phyloP scores from a whole-genome alignment of 257 asterid species.

The Solanum gandarillasii region DNA sequence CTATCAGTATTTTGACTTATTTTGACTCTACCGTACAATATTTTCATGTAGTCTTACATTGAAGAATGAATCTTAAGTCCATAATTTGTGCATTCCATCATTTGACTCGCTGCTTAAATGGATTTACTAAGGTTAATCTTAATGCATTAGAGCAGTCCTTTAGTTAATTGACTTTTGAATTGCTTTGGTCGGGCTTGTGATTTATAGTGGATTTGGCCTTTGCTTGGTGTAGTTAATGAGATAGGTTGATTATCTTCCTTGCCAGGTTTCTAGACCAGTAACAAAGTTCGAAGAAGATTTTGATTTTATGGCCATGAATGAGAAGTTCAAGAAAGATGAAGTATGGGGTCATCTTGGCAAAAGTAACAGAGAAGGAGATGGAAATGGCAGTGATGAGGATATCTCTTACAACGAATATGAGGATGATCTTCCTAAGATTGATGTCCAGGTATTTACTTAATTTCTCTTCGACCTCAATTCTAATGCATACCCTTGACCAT shows the following conservation, averaged over 20 bases:
- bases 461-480: neutral
- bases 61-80: neutral
- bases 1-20: neutral
- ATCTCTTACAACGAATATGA: conserved; percentile 40
- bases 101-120: neutral
- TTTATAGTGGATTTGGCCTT: neutral
- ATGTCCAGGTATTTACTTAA: conserved; percentile 37
- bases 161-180: neutral
- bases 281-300: conserved; percentile 83
- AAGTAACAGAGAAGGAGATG: conserved; percentile 54
- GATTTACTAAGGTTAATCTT: neutral
- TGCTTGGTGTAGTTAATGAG: neutral
- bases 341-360: conserved; percentile 99
- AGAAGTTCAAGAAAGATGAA: conserved; percentile 89
- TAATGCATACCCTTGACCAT: neutral
- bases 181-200: neutral
- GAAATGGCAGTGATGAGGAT: conserved; percentile 46
- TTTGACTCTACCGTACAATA: neutral
- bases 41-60: neutral
- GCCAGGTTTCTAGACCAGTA: conserved; percentile 51
- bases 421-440: conserved; percentile 44
- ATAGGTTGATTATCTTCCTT: neutral
- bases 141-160: neutral
- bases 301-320: conserved; percentile 96
- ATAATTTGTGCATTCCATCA: neutral